Evolutionary conservation across 2,329 filamentous ascomycete species (phyloP).

Genomic region (Colletotrichum trifolii): DNA sequence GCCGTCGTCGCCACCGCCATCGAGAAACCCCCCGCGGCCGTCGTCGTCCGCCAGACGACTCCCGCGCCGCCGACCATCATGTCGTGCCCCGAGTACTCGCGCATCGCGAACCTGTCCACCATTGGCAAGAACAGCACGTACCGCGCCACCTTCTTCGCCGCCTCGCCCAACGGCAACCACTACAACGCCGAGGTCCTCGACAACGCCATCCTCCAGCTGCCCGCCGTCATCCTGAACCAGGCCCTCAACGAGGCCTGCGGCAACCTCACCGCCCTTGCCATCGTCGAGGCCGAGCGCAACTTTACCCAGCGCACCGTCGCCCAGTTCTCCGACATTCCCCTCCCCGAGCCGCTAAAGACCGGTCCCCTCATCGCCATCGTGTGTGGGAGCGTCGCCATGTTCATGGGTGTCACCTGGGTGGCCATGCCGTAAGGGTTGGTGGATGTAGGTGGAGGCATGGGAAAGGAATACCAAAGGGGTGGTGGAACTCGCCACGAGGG

Average conservation of each 20-base stretch:
- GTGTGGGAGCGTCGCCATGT: slow-evolving; percentile 4
- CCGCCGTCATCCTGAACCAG: slow-evolving; percentile 50
- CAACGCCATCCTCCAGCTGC: slow-evolving; percentile 49
- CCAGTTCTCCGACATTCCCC: slow-evolving; percentile 43
- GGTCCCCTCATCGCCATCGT: slow-evolving; percentile 10
- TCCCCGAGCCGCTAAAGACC: slow-evolving; percentile 10
- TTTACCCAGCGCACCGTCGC: slow-evolving; percentile 55
- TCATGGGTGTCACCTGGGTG: slow-evolving; percentile 18
- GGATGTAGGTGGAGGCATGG: neutral
- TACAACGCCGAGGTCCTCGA: slow-evolving; percentile 53
- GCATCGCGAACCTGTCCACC: slow-evolving; percentile 58
- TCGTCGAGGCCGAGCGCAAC: slow-evolving; percentile 55
- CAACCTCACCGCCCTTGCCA: slow-evolving; percentile 56
- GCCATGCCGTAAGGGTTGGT: slow-evolving; percentile 13
- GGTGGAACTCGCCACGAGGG: neutral
- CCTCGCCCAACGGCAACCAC: slow-evolving; percentile 54
- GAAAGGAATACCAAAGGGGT: neutral
- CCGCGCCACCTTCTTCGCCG: slow-evolving; percentile 57
- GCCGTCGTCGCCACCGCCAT: slow-evolving; percentile 21
- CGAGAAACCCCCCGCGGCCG: neutral
- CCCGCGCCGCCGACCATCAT: slow-evolving; percentile 16
- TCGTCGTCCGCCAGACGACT: slow-evolving; percentile 34
- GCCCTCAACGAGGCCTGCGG: slow-evolving; percentile 56
- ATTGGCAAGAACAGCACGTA: slow-evolving; percentile 57
- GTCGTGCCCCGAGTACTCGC: slow-evolving; percentile 54